phyloP scores from a whole-genome alignment of 805 yeast species.

The Metschnikowia cerradonensis region DNA sequence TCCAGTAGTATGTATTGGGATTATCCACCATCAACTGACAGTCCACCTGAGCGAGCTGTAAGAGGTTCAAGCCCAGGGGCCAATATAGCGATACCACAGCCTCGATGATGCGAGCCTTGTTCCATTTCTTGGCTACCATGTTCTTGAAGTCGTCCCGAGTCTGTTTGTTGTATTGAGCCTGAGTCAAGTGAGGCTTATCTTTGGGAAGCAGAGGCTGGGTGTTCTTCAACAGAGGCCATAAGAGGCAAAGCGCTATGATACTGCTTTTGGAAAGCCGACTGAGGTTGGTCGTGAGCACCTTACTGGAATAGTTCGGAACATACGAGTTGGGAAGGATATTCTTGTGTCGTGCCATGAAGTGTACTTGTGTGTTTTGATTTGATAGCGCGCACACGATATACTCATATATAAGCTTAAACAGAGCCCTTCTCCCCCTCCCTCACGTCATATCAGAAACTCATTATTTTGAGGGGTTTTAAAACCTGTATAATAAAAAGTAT shows the following conservation, averaged over 20 bases:
- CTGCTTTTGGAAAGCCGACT: slow-evolving; percentile 30
- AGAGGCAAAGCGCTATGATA: slow-evolving; percentile 26
- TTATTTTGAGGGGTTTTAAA: not conserved
- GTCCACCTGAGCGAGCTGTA: slow-evolving; percentile 70
- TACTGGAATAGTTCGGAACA: slow-evolving; percentile 28
- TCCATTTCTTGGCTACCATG: slow-evolving; percentile 15
- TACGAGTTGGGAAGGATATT: slow-evolving; percentile 39
- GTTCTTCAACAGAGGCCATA: slow-evolving; percentile 32
- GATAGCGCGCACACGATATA: slow-evolving; percentile 1
- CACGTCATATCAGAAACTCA: not conserved
- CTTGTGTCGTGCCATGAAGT: slow-evolving; percentile 11
- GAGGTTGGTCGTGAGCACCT: slow-evolving; percentile 21
- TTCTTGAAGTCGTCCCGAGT: slow-evolving; percentile 10
- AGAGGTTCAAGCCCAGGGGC: slow-evolving; percentile 53
- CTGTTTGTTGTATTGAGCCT: slow-evolving; percentile 6
- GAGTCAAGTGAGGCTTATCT: slow-evolving; percentile 4
- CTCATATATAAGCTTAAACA: too few relatives aligned
- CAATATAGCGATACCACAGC: slow-evolving; percentile 48
- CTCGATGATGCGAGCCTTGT: slow-evolving; percentile 38
- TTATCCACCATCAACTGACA: slow-evolving; percentile 60
- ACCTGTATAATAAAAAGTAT: too few relatives aligned
- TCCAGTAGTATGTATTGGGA: slow-evolving; percentile 47
- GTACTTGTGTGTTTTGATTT: slow-evolving; percentile 3
- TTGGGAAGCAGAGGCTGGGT: slow-evolving; percentile 20
- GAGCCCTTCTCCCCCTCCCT: too few relatives aligned